Base-by-base conservation (phyloP, 108 stramenopile genomes). In the Stephanodiscus triporus region DNA sequence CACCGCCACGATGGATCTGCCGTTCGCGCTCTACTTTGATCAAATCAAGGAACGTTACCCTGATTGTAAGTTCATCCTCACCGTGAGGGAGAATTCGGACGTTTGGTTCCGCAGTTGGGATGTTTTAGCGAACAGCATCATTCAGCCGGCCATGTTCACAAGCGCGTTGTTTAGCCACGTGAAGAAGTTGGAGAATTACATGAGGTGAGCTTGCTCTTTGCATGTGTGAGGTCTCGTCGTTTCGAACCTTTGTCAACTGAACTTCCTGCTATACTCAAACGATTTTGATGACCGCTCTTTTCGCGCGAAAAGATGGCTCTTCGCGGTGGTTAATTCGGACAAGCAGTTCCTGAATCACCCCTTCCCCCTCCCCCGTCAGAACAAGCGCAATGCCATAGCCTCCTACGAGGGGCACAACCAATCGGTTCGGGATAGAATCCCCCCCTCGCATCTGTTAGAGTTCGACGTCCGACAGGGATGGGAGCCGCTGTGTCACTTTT, bases 51-150 rank as follows among this genome's bases (percentile, higher is more conserved):
- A 92, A 43, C 26, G 73, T 24, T 92, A 88, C 55, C 91, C 91
- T 9, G 86, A 90, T 67, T 89, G 87, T 62, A 92, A 90, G 63
- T 92, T 92, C 63, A 87, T 92, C 55, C 73, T 92, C 55, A 90
- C 91, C 4, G 86, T 85, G 9, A 72, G 91, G 45, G 85, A 90
- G 36, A 82, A 81, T 70, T 88, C 87, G 0, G 85, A 90, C 37
- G 78, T 82, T 59, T 92, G 91, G 91, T 92, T 89, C 79, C 76
- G 78, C 10, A 87, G 86, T 59, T 92, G 89, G 88, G 81, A 90
- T 61, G 75, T 77, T 0, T 58, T 92, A 72, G 80, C 88, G 48
- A 87, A 78, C 32, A 80, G 78, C 34, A 89, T 92, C 58, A 81
- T 83, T 0, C 80, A 78, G 60, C 85, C 89, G 30, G 78, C 88